A percentile compares a stretch with the other conserved stretches of the same genome.
phyloP scores from a whole-genome alignment of 2,329 filamentous ascomycete species.

The Fusarium sp. region DNA sequence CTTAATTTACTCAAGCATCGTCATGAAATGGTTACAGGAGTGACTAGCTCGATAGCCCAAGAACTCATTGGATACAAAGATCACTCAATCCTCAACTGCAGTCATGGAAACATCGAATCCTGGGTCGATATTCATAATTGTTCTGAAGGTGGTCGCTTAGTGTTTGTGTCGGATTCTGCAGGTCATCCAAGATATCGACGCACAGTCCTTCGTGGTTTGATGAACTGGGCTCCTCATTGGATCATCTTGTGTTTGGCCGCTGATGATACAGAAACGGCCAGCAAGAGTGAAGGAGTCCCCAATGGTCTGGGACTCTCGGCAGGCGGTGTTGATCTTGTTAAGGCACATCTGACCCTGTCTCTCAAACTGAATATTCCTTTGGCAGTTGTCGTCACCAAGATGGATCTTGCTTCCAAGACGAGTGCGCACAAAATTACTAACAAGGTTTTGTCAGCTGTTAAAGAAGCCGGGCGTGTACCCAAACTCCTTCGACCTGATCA shows the following conservation, averaged over 20 bases:
- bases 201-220: slow-evolving; percentile 87
- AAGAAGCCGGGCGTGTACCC: slow-evolving; percentile 78
- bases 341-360: slow-evolving; percentile 86
- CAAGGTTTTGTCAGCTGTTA: slow-evolving; percentile 81
- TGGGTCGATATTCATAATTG: slow-evolving; percentile 95
- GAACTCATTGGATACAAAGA: slow-evolving; percentile 88
- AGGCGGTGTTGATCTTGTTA: slow-evolving; percentile 76
- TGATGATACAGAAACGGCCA: slow-evolving; percentile 70
- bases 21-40: slow-evolving; percentile 90
- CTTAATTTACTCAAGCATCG: slow-evolving; percentile 90
- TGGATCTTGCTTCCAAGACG: slow-evolving; percentile 83
- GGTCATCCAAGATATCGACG: slow-evolving; percentile 90
- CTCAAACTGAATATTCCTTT: slow-evolving; percentile 83
- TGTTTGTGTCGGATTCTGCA: slow-evolving; percentile 91
- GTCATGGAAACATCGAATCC: slow-evolving; percentile 85
- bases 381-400: slow-evolving; percentile 87
- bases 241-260: slow-evolving; percentile 88
- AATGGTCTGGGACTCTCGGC: slow-evolving; percentile 62
- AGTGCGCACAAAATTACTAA: slow-evolving; percentile 77
- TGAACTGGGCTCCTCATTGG: slow-evolving; percentile 97
- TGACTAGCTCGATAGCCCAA: slow-evolving; percentile 94
- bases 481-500: slow-evolving; percentile 75
- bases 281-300: slow-evolving; percentile 50
- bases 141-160: slow-evolving; percentile 78
- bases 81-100: slow-evolving; percentile 79